Evolutionary conservation across 1,139 yeast genomes (phyloP), one percentile per base, ranked within the genome.

Genomic region (Hyphopichia khmerensis): DNA sequence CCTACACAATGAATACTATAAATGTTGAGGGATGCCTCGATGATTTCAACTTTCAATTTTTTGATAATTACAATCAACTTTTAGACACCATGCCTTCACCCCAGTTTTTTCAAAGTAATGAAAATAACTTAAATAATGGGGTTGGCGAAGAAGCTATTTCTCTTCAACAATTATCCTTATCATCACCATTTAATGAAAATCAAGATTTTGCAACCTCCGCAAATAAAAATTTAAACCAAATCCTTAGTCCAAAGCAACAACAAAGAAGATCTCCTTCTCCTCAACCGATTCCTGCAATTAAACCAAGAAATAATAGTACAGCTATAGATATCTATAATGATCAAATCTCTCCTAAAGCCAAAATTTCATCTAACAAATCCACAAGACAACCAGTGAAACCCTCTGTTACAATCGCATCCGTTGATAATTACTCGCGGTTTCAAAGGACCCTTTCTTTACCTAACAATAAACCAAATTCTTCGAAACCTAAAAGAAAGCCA

Each of bases 351-450:
- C 46, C 46, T 14, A 39, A 27, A 11, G n/a, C 43, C 2, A 43
- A 23, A 15, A 31, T 30, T 9, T 7, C 26, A 4, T 34, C 35
- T 33, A 29, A 33, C 23, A 30, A 43, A 37, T 35, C 48, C 16
- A 15, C 40, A 9, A 40, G 35, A 15, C 27, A 44, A 10, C 38
- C 33, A 34, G 33, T 19, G n/a, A 19, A 36, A 19, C 39, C 39
- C 13, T 36, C 56, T 6, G 65, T 62, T 11, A 58, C 62, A 16
- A 62, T 61, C 18, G 59, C 64, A 6, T 58, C 66, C 18, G 56
- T 62, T 40, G 55, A 57, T 31, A 54, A 48, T 13, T 48, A 48
- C 38, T 40, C 52, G 19, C 40, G 44, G 40, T 43, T 42, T 35
- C 55, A 45, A 33, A 33, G 37, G 13, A 24, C 41, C 3, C 33